These are phyloP conservation scores for Diaporthe humulicola DNA, from an alignment of 2,329 filamentous ascomycete genomes.

Conservation along the genomic window DNA sequence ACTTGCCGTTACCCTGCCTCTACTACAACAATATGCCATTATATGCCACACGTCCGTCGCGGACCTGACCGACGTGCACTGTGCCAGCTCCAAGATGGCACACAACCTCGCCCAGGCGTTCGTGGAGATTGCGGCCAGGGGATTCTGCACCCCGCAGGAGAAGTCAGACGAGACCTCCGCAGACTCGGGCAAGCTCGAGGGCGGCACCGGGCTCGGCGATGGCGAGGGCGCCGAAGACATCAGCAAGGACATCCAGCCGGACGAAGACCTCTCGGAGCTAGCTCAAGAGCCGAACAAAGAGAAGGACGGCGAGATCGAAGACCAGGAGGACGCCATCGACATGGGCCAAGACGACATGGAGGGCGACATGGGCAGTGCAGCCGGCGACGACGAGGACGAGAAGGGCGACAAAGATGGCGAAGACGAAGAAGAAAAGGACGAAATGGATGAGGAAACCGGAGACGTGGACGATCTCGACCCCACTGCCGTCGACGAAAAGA, in stretches of 20 bases:
- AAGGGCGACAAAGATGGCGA: slow-evolving; percentile 73
- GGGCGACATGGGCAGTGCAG: slow-evolving; percentile 79
- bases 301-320: slow-evolving; percentile 75
- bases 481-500: slow-evolving; percentile 94
- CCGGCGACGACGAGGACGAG: slow-evolving; percentile 72
- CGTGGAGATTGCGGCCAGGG: slow-evolving; percentile 82
- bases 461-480: slow-evolving; percentile 93
- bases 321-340: slow-evolving; percentile 88
- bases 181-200: slow-evolving; percentile 84
- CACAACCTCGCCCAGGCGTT: slow-evolving; percentile 84
- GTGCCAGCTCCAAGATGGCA: slow-evolving; percentile 79
- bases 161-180: slow-evolving; percentile 78
- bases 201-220: slow-evolving; percentile 92
- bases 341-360: slow-evolving; percentile 94
- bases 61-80: slow-evolving; percentile 75
- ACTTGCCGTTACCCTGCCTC: slow-evolving; percentile 74
- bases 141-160: slow-evolving; percentile 92
- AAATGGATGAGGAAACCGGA: slow-evolving; percentile 90
- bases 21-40: slow-evolving; percentile 79
- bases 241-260: slow-evolving; percentile 93
- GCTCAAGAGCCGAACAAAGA: slow-evolving; percentile 85
- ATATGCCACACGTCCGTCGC: slow-evolving; percentile 71
- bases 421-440: slow-evolving; percentile 75
- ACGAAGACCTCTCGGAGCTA: slow-evolving; percentile 92
- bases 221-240: slow-evolving; percentile 97